phyloP scores from a whole-genome alignment of 805 yeast genomes.

The Ogataea sp. region DNA sequence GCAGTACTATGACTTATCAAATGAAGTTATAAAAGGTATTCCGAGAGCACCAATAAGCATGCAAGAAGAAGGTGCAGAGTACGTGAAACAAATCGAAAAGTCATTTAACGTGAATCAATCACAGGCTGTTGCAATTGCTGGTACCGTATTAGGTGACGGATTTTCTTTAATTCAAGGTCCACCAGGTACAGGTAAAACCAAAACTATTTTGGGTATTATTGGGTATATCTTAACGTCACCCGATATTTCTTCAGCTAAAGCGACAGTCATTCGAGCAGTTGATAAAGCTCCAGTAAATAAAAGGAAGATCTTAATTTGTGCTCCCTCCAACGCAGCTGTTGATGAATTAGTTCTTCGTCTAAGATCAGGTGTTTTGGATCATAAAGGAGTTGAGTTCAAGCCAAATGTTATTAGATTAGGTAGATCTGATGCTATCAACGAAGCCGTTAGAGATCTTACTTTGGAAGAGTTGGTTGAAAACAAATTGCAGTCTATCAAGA shows the following conservation, averaged over 20 bases:
- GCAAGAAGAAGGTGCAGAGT: slow-evolving; percentile 15
- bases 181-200: slow-evolving; percentile 99
- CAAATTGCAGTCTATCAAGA: slow-evolving; percentile 20
- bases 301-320: slow-evolving; percentile 82
- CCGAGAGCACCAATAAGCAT: slow-evolving; percentile 42
- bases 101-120: slow-evolving; percentile 68
- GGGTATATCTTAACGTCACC: slow-evolving; percentile 57
- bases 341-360: slow-evolving; percentile 88
- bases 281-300: not conserved
- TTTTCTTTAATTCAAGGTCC: slow-evolving; percentile 96
- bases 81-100: slow-evolving; percentile 32
- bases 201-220: slow-evolving; percentile 86
- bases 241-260: slow-evolving; percentile 7
- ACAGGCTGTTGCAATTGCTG: slow-evolving; percentile 84
- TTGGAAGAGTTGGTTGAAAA: slow-evolving; percentile 77
- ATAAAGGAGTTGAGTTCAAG: slow-evolving; percentile 41
- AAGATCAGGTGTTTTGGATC: slow-evolving; percentile 54
- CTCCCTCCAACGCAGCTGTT: slow-evolving; percentile 98
- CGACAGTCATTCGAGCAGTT: slow-evolving; percentile 1
- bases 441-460: slow-evolving; percentile 73
- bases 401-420: slow-evolving; percentile 85
- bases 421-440: slow-evolving; percentile 77
- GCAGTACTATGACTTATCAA: slow-evolving; percentile 70
- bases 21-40: slow-evolving; percentile 55
- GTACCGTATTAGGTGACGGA: slow-evolving; percentile 57